phyloP scores from a whole-genome alignment of 192 early-diverging fungal species.

The Backusella parvicylindrica region DNA sequence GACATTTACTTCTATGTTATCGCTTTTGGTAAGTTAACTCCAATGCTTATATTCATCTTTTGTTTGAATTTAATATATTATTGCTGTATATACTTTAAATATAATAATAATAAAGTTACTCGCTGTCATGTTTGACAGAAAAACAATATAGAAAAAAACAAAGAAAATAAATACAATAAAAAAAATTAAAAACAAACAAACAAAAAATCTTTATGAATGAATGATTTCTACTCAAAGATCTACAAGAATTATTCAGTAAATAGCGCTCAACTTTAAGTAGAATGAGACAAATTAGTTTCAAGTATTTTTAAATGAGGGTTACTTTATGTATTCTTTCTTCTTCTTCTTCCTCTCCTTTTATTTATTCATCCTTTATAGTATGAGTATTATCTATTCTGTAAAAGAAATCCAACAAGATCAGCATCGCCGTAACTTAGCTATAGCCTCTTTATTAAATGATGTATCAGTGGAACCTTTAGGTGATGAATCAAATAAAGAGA shows the following conservation, averaged over 20 bases:
- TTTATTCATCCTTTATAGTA: not conserved
- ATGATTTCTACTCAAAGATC: not conserved
- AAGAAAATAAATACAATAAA: not conserved
- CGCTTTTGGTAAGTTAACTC: not conserved
- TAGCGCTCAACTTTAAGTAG: not conserved
- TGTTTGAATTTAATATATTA: not conserved
- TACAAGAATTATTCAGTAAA: not conserved
- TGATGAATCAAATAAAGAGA: not conserved
- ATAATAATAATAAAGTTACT: not conserved
- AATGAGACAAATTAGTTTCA: slow-evolving; percentile 1
- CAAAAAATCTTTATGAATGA: not conserved
- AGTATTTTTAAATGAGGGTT: not conserved
- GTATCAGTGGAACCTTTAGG: not conserved
- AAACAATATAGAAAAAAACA: not conserved
- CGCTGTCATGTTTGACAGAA: not conserved
- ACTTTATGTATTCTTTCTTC: not conserved
- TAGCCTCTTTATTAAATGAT: not conserved
- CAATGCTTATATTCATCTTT: not conserved
- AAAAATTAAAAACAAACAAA: not conserved
- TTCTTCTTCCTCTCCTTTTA: not conserved
- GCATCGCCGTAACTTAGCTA: not conserved
- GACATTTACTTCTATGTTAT: too few relatives aligned
- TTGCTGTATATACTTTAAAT: not conserved
- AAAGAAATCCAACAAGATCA: not conserved
- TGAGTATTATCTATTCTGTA: not conserved